Percentiles rank a stretch among this genome's conserved stretches.
phyloP scores from a whole-genome alignment of 192 early-diverging fungal genomes.

The Backusella australiensis region DNA sequence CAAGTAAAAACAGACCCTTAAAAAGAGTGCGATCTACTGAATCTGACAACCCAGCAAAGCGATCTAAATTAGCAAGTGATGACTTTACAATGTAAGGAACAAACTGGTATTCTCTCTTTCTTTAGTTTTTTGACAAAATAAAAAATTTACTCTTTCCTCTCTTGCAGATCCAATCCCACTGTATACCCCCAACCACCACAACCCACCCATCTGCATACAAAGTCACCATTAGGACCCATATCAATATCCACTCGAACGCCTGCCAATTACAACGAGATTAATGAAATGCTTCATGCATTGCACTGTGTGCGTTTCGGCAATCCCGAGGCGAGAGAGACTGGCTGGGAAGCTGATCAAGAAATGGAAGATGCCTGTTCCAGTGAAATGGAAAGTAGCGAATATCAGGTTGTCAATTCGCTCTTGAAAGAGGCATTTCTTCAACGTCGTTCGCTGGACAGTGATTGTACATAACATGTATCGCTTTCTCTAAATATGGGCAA shows the following conservation, averaged over 20 bases:
- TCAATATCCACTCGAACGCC: constrained; percentile 4
- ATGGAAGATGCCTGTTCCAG: not conserved
- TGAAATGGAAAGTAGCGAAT: not conserved
- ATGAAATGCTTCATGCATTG: constrained; percentile 17
- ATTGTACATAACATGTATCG: not conserved
- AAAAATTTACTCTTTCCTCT: not conserved
- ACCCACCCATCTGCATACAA: not conserved
- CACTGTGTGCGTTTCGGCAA: constrained; percentile 23
- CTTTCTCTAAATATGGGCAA: constrained; percentile 1
- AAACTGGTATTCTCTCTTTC: not conserved
- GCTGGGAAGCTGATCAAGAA: constrained; percentile 11
- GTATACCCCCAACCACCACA: not conserved
- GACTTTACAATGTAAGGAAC: not conserved
- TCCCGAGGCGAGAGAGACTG: constrained; percentile 21
- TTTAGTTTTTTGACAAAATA: not conserved
- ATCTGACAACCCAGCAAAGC: not conserved
- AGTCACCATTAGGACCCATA: not conserved
- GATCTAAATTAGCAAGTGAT: not conserved
- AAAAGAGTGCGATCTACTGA: constrained; percentile 15
- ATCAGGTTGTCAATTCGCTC: constrained; percentile 16
- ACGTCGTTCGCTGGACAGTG: not conserved
- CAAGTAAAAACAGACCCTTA: not conserved
- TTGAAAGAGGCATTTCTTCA: constrained; percentile 26
- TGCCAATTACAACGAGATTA: constrained; percentile 20
- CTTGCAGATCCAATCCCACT: not conserved